Base-by-base conservation (phyloP, 2,329 filamentous ascomycete species). In the Colletotrichum incanum region DNA sequence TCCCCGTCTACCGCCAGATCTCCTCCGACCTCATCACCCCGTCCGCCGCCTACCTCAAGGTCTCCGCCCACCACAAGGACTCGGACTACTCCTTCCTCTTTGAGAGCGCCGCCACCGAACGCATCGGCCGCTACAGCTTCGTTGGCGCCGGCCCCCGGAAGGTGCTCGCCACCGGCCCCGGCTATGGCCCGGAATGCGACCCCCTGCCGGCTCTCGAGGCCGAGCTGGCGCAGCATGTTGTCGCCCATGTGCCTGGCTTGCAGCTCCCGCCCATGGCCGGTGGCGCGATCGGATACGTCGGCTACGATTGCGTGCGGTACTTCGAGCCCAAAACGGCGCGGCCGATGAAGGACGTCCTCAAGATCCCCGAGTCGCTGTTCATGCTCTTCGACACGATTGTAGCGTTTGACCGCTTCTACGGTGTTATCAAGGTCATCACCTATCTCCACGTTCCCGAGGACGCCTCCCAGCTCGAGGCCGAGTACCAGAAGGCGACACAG, bases 281-380 rank as follows among this genome's bases (percentile, higher is more conserved):
- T 50, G 96, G 96, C 61, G 96, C 95, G 16, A 94, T 99, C 78
- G 96, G 96, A 72, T 99, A 98, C 81, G 94, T 98, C 7, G 95
- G 95, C 65, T 99, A 99, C 80, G 96, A 99, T 81, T 99, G 96
- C 82, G 94, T 99, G 78, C 92, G 93, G 79, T 98, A 98, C 84
- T 99, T 99, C 77, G 96, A 99, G 86, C 96, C 96, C 73, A 97
- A 95, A 88, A 98, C 96, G n/a, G 92, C 92, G 34, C 90, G 95
- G 61, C 91, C 94, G 3, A 91, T 98, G 86, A 93, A 96, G 82
- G 96, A 99, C 82, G 89, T 97, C 14, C 88, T 98, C 28, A 86
- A 93, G 72, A 94, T 98, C 52, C 96, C 96, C 0, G 96, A 99
- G 86, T 95, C 94, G 71, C 86, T 98, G 39, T 98, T 99, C 82